Conservation (phyloP, 2,329 filamentous ascomycete species). For the Cercospora sesami region DNA sequence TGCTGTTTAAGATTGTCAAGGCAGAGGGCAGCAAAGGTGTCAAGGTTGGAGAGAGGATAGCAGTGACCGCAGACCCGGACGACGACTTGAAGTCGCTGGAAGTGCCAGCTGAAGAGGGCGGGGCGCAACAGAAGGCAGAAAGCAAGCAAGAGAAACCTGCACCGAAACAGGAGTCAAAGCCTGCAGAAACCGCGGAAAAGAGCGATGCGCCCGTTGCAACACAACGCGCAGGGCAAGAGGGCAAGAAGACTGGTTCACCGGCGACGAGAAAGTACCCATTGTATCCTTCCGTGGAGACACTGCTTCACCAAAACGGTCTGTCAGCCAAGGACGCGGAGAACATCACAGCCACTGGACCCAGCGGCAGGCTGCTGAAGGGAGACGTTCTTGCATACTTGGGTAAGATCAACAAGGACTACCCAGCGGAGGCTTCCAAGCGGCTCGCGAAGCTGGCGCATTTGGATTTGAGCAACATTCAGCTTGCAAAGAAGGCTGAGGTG, state of each 20-base stretch:
- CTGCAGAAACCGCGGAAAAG: conserved; percentile 12
- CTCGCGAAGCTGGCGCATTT: conserved; percentile 78
- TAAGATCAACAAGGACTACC: conserved; percentile 69
- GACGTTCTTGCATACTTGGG: conserved; percentile 91
- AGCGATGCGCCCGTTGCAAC: conserved; percentile 17
- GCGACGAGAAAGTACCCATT: conserved; percentile 70
- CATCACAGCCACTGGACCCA: conserved; percentile 84
- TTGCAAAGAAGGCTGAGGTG: conserved; percentile 51
- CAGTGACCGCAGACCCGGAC: conserved; percentile 75
- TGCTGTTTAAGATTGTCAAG: conserved; percentile 79
- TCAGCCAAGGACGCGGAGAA: conserved; percentile 72
- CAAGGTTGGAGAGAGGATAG: conserved; percentile 77
- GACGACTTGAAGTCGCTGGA: conserved; percentile 75
- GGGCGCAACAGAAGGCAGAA: conserved; percentile 20
- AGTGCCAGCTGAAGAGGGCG: conserved; percentile 67
- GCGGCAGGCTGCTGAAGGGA: conserved; percentile 87
- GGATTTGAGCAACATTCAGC: conserved; percentile 93
- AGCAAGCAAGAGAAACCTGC: conserved; percentile 16
- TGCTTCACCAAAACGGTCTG: conserved; percentile 77
- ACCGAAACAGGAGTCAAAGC: conserved; percentile 20
- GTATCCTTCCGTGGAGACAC: conserved; percentile 78
- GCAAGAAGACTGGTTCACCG: conserved; percentile 46
- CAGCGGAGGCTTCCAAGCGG: conserved; percentile 67
- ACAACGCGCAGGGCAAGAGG: conserved; percentile 19
- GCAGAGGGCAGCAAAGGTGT: conserved; percentile 73